These are phyloP conservation scores for Raffaelea arxii DNA, from an alignment of 2,329 filamentous ascomycete species.

Conservation along the genomic window DNA sequence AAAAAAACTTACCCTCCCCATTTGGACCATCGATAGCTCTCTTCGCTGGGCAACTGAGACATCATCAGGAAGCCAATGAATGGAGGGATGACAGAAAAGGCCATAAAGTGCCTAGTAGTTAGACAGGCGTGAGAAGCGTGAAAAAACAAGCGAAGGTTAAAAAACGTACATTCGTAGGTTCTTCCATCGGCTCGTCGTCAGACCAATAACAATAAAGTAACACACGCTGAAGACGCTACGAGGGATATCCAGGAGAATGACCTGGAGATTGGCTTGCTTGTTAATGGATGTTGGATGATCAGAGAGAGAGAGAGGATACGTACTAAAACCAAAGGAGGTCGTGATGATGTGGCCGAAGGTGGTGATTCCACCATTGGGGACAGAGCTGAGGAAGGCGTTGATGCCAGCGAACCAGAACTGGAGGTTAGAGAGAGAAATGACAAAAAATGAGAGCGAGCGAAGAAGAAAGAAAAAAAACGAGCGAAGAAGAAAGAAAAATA, in stretches of 20 bases:
- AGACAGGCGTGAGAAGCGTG: too few species aligned
- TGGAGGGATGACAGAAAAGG: slow-evolving; percentile 23
- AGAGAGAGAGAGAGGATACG: neutral
- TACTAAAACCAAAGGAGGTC: slow-evolving; percentile 23
- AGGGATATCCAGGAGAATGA: slow-evolving; percentile 26
- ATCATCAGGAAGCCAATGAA: slow-evolving; percentile 26
- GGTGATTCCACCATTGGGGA: slow-evolving; percentile 25
- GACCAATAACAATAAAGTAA: slow-evolving; percentile 23
- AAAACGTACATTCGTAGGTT: slow-evolving; percentile 20
- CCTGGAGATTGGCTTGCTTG: slow-evolving; percentile 22
- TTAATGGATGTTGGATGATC: neutral
- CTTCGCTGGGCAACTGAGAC: slow-evolving; percentile 23
- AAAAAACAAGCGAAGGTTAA: too few species aligned
- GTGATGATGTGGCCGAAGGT: slow-evolving; percentile 25
- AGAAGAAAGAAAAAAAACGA: too few species aligned
- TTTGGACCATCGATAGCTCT: slow-evolving; percentile 25
- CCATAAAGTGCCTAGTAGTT: slow-evolving; percentile 23
- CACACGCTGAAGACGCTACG: slow-evolving; percentile 21
- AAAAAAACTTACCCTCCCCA: slow-evolving; percentile 20
- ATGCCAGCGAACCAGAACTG: slow-evolving; percentile 26
- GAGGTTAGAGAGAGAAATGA: neutral
- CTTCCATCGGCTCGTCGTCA: slow-evolving; percentile 22
- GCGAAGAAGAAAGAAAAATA: too few species aligned
- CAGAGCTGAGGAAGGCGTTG: slow-evolving; percentile 25
- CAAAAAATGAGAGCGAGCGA: too few species aligned